Evolutionary conservation across 352 stramenopile genomes (phyloP).

Genomic region (Globisporangium lucens): DNA sequence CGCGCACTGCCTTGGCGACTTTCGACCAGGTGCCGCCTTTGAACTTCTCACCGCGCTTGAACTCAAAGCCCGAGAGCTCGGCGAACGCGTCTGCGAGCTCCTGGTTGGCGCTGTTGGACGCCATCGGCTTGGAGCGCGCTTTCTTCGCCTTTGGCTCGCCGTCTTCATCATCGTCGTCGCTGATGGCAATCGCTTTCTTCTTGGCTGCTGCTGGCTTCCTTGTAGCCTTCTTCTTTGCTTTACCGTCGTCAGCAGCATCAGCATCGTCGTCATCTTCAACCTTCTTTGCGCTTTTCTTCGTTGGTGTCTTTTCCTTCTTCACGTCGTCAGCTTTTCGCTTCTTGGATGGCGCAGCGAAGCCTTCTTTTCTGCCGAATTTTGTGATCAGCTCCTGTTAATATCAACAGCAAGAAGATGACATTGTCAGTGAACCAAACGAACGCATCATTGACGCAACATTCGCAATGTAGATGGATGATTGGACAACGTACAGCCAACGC

Average conservation of each 20-base stretch:
- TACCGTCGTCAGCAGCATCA: not conserved
- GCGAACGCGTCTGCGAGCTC: conserved; percentile 66
- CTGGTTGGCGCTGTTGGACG: conserved; percentile 64
- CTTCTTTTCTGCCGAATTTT: conserved; percentile 67
- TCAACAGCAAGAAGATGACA: not conserved
- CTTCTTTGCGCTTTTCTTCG: conserved; percentile 20
- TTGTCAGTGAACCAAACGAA: not conserved
- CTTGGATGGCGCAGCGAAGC: conserved; percentile 34
- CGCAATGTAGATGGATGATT: not conserved
- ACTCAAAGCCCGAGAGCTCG: conserved; percentile 85
- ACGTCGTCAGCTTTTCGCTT: conserved; percentile 42
- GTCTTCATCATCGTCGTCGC: conserved; percentile 33
- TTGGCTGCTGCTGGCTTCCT: conserved; percentile 23
- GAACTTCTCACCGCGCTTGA: conserved; percentile 85
- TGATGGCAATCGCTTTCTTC: conserved; percentile 16
- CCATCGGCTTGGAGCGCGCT: conserved; percentile 36
- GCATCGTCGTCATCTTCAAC: not conserved
- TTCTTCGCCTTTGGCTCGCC: conserved; percentile 58
- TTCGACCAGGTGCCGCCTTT: conserved; percentile 88
- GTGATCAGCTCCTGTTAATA: conserved; percentile 62
- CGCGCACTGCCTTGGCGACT: conserved; percentile 80
- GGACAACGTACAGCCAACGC: conserved; percentile 45
- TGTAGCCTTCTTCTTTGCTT: conserved; percentile 26
- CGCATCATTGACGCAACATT: not conserved
- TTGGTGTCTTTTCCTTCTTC: conserved; percentile 30